These are phyloP conservation scores for Hamigera avellanea DNA, from an alignment of 495 filamentous ascomycete genomes.

Conservation along the genomic window DNA sequence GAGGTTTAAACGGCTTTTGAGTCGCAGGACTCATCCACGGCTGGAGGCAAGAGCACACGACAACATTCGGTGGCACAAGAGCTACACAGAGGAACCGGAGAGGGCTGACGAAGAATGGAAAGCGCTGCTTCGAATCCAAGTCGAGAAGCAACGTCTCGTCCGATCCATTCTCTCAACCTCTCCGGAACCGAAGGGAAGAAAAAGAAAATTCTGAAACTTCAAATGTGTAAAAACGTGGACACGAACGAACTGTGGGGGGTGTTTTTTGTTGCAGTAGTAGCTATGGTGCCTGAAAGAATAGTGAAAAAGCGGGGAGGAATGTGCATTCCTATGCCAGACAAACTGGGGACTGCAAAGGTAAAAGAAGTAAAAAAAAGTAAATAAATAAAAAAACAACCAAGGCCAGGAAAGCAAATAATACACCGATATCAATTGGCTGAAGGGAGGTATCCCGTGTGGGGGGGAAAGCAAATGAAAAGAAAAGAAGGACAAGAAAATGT, in stretches of 20 bases:
- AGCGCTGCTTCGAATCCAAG: not conserved
- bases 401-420: not conserved
- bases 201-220: no score
- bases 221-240: not conserved
- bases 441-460: no score
- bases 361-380: not conserved
- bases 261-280: no score
- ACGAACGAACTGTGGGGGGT: not conserved
- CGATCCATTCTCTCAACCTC: not conserved
- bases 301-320: not conserved
- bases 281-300: not conserved
- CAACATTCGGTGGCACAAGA: not conserved
- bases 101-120: not conserved
- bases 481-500: no score
- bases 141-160: not conserved
- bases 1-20: no score
- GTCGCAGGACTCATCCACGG: no score
- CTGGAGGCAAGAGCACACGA: no score
- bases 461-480: no score
- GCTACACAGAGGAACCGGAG: not conserved
- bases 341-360: not conserved
- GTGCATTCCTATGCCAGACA: not conserved
- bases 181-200: not conserved
- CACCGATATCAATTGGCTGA: no score
- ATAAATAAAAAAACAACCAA: not conserved